Percentiles rank a stretch among this genome's conserved stretches.
Conservation (phyloP, 768 basidiomycete genomes). For the Mycena galericulata region DNA sequence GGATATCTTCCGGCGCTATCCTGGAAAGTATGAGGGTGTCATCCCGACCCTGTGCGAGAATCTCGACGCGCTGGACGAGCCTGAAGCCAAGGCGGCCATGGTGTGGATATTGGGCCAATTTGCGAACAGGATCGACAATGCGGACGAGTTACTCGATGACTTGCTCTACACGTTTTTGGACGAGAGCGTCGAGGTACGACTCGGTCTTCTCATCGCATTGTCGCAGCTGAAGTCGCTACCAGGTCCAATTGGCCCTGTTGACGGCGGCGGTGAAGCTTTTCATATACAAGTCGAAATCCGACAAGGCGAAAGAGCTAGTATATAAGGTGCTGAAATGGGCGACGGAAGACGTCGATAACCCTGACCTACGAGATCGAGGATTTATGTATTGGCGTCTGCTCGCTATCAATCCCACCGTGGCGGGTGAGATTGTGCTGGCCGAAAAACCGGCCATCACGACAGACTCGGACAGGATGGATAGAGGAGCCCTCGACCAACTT, state of each 20-base stretch:
- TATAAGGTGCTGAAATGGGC: conserved; percentile 97
- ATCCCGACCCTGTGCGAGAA: conserved; percentile 95
- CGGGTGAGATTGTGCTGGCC: conserved; percentile 89
- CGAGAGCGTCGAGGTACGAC: conserved; percentile 89
- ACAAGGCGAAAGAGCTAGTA: conserved; percentile 88
- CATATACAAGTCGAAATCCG: conserved; percentile 87
- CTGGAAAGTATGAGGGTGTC: conserved; percentile 95
- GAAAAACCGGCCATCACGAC: conserved; percentile 98
- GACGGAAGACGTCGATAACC: conserved; percentile 98
- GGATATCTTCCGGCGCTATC: conserved; percentile 97
- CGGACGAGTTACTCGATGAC: conserved; percentile 95
- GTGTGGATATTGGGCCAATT: conserved; percentile 99
- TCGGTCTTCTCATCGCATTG: neutral
- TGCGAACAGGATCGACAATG: conserved; percentile 94
- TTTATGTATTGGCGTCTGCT: conserved; percentile 99
- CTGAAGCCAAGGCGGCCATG: conserved; percentile 97
- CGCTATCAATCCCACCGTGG: conserved; percentile 90
- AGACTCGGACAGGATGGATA: conserved; percentile 97
- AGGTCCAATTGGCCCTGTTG: conserved; percentile 96
- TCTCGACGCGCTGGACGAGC: conserved; percentile 91
- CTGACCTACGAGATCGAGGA: conserved; percentile 95
- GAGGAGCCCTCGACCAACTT: conserved; percentile 94
- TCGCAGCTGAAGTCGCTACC: conserved; percentile 2
- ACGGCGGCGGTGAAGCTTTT: conserved; percentile 97
- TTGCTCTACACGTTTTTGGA: conserved; percentile 90